Evolutionary conservation across 1,284 basidiomycete genomes (phyloP).

Genomic region (Uromyces viciae-fabae): DNA sequence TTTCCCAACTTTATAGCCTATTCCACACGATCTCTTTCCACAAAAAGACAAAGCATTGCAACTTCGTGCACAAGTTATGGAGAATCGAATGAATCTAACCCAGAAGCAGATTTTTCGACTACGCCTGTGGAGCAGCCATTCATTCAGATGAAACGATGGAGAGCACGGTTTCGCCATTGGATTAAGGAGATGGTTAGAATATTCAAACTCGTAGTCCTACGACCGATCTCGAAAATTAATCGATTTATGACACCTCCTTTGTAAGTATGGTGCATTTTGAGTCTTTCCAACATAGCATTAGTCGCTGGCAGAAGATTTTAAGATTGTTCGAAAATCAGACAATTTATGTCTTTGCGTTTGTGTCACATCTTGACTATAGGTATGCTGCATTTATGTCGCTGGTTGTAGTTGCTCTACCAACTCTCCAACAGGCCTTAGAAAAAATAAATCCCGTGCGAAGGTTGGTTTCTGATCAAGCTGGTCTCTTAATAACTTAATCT

Average conservation of each 20-base stretch:
- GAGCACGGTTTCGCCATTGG: constrained; percentile 49
- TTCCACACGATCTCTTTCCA: constrained; percentile 22
- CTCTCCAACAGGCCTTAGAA: constrained; percentile 55
- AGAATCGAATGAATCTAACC: constrained; percentile 44
- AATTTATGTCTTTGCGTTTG: too few species aligned
- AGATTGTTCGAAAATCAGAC: too few species aligned
- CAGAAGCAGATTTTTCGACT: constrained; percentile 10
- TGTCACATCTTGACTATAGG: constrained; percentile 54
- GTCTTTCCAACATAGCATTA: too few species aligned
- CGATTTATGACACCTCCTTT: constrained; percentile 50
- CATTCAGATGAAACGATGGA: constrained; percentile 46
- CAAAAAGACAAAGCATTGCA: constrained; percentile 33
- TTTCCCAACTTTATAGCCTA: constrained; percentile 36
- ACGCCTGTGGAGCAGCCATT: constrained; percentile 50
- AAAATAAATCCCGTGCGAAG: constrained; percentile 54
- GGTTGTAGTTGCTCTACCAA: constrained; percentile 56
- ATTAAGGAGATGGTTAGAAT: not conserved
- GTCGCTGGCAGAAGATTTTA: too few species aligned
- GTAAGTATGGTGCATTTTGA: too few species aligned
- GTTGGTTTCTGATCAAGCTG: constrained; percentile 44
- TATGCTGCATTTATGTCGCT: constrained; percentile 56
- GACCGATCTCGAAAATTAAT: constrained; percentile 47
- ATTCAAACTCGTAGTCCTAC: constrained; percentile 42
- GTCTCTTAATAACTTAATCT: not conserved
- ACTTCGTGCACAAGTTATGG: constrained; percentile 1